A percentile compares a stretch with the other conserved stretches of the same genome.
Evolutionary conservation across 129 eudicot genomes (phyloP).

Genomic region (Flaveria brownii): DNA sequence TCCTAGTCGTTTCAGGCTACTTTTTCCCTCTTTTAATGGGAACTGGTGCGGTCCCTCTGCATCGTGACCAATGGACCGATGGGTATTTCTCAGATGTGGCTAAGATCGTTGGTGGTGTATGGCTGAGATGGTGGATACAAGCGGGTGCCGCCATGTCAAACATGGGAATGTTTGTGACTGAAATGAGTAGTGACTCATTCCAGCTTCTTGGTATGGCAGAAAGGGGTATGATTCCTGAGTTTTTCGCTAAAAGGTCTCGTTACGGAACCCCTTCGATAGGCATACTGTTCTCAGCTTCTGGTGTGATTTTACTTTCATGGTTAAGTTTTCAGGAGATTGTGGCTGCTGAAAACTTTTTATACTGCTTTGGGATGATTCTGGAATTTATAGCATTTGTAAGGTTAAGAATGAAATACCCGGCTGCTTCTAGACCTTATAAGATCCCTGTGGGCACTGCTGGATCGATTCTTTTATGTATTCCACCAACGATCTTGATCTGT

Average conservation of each 20-base stretch:
- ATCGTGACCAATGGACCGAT: slow-evolving; percentile 63
- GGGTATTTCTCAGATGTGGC: slow-evolving; percentile 79
- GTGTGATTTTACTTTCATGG: slow-evolving; percentile 73
- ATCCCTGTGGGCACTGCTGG: slow-evolving; percentile 75
- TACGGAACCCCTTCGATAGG: slow-evolving; percentile 71
- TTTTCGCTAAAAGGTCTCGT: slow-evolving; percentile 70
- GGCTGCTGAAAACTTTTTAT: slow-evolving; percentile 72
- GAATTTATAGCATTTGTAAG: slow-evolving; percentile 67
- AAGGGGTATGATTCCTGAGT: slow-evolving; percentile 70
- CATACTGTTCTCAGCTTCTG: slow-evolving; percentile 71
- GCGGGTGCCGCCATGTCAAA: slow-evolving; percentile 81
- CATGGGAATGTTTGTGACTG: slow-evolving; percentile 90
- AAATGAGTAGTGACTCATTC: slow-evolving; percentile 80
- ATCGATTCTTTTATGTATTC: slow-evolving; percentile 56
- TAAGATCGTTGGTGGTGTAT: slow-evolving; percentile 58
- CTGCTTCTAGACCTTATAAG: slow-evolving; percentile 64
- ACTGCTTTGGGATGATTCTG: slow-evolving; percentile 78
- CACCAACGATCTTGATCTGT: slow-evolving; percentile 59
- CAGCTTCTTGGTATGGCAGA: slow-evolving; percentile 95
- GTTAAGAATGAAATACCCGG: slow-evolving; percentile 55
- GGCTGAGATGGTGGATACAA: slow-evolving; percentile 79
- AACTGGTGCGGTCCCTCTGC: slow-evolving; percentile 64
- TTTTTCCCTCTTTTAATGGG: slow-evolving; percentile 66
- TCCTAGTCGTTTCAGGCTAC: slow-evolving; percentile 63
- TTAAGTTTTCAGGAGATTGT: slow-evolving; percentile 75